Evolutionary conservation across 106 monocot genomes (phyloP).

Genomic region (Dioscorea dumetorum): DNA sequence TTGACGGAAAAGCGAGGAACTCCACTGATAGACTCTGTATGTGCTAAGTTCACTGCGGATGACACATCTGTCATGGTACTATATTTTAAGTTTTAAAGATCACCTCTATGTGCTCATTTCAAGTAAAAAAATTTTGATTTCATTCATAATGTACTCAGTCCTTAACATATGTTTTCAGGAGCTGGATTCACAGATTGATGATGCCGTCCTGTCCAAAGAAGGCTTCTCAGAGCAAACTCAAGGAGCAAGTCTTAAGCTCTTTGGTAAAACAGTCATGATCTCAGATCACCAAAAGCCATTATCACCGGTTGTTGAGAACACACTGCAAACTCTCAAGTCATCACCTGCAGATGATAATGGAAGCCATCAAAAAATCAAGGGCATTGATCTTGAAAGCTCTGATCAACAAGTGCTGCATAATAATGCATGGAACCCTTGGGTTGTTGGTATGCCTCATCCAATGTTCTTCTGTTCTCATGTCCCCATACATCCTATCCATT

Average conservation of each 20-base stretch:
- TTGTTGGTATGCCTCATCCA: slow-evolving; percentile 11
- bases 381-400: background rate
- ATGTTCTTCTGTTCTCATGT: slow-evolving; percentile 21
- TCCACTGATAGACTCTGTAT: background rate
- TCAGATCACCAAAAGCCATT: slow-evolving; percentile 11
- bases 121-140: too few species aligned
- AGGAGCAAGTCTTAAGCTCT: slow-evolving; percentile 52
- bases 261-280: slow-evolving; percentile 52
- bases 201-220: slow-evolving; percentile 9
- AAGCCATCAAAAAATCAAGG: background rate
- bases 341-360: background rate
- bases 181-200: slow-evolving; percentile 5
- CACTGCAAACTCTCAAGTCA: background rate
- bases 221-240: slow-evolving; percentile 16
- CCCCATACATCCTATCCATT: background rate
- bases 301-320: slow-evolving; percentile 4
- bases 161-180: slow-evolving; percentile 13
- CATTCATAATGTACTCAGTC: too few species aligned
- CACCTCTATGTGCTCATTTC: background rate
- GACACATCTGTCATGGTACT: slow-evolving; percentile 30
- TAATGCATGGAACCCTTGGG: slow-evolving; percentile 14
- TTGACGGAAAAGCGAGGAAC: background rate
- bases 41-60: background rate
- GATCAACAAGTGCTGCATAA: background rate
- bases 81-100: too few species aligned